Percentiles rank a stretch among this genome's conserved stretches.
Conservation (phyloP, 495 filamentous ascomycete species). For the Aspergillus bertholletiae region DNA sequence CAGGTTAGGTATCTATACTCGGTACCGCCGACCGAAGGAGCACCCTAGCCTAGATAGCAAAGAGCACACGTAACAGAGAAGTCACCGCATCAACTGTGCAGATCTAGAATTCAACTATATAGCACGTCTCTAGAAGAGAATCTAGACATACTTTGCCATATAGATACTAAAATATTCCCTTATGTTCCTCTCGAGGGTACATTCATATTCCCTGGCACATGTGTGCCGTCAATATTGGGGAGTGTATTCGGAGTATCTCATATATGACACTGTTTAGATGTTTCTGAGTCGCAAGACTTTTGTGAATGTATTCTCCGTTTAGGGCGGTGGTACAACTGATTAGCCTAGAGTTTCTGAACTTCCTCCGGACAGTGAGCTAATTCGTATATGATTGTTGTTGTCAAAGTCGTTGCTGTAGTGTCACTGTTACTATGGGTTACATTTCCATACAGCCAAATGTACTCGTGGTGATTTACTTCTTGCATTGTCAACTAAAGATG, state of each 20-base stretch:
- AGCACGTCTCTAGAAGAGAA: neutral
- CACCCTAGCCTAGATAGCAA: neutral
- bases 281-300: conserved; percentile 9
- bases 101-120: neutral
- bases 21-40: no score
- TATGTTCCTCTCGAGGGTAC: conserved; percentile 16
- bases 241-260: conserved; percentile 35
- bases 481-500: conserved; percentile 27
- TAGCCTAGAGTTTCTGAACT: conserved; percentile 24
- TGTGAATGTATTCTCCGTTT: conserved; percentile 14
- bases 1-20: no score
- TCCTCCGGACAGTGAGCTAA: conserved; percentile 40
- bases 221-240: conserved; percentile 35
- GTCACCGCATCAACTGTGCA: no score
- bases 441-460: neutral
- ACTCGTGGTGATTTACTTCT: conserved; percentile 16
- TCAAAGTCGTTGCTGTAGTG: conserved; percentile 52
- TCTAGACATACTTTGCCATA: neutral
- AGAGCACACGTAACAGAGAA: neutral
- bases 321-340: conserved; percentile 3
- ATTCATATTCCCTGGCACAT: conserved; percentile 39
- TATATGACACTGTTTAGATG: conserved; percentile 41
- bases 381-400: conserved; percentile 43
- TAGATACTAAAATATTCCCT: neutral
- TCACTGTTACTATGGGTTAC: conserved; percentile 36